phyloP scores from a whole-genome alignment of 129 eudicot genomes.

The Ambrosia trifida region DNA sequence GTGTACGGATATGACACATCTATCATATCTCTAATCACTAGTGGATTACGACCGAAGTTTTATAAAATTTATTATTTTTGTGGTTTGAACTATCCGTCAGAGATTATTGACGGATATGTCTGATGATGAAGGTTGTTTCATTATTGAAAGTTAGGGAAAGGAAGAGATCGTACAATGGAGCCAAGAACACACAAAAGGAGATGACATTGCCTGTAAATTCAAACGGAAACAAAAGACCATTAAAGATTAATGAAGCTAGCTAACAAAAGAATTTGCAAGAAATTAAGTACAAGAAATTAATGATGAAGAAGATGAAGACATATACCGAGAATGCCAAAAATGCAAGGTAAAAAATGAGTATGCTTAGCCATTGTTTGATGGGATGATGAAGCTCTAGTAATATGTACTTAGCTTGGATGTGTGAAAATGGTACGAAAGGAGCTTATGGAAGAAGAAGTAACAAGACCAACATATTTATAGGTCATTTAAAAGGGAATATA shows the following conservation, averaged over 20 bases:
- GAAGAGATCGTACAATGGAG: constrained; percentile 56
- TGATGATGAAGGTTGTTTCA: not conserved
- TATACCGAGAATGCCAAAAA: constrained; percentile 59
- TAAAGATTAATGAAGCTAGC: not conserved
- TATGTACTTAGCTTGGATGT: not conserved
- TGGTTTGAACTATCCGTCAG: too few relatives aligned
- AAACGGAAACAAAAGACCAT: not conserved
- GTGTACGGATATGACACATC: too few relatives aligned
- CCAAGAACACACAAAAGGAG: constrained; percentile 64
- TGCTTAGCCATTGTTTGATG: constrained; percentile 49
- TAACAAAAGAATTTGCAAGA: not conserved
- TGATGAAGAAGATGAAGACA: constrained; percentile 1
- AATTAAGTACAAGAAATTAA: not conserved
- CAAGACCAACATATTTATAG: constrained; percentile 27
- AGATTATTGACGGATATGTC: too few relatives aligned
- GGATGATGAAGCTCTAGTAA: constrained; percentile 32
- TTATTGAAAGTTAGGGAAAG: not conserved
- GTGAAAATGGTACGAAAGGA: not conserved
- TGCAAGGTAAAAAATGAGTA: constrained; percentile 30
- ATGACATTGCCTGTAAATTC: constrained; percentile 49
- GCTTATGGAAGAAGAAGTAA: constrained; percentile 24
- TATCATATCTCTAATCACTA: too few relatives aligned
- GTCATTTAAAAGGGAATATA: constrained; percentile 23
- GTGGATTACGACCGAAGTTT: too few relatives aligned
- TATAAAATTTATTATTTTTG: too few relatives aligned